Percentiles rank a stretch among this genome's conserved stretches.
Conservation (phyloP, 306 rosid genomes). For the Prosopis cineraria region DNA sequence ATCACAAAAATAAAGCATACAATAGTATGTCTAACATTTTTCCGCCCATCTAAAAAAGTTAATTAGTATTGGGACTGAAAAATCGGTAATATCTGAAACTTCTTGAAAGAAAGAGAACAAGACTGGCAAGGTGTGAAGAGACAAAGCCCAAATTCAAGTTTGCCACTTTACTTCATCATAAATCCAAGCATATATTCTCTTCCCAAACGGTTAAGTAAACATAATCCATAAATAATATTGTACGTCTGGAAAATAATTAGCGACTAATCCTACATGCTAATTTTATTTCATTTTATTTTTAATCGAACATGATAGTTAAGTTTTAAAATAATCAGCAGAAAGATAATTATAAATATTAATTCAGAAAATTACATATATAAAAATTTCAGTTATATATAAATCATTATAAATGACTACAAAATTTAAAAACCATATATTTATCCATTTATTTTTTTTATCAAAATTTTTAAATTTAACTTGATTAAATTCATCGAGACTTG, state of each 20-base stretch:
- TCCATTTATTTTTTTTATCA: no score
- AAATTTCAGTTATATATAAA: no score
- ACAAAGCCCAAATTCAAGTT: slow-evolving; percentile 11
- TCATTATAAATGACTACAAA: no score
- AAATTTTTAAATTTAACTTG: no score
- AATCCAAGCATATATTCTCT: not conserved
- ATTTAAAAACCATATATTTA: no score
- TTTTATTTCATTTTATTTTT: no score
- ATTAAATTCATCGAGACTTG: no score
- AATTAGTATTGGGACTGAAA: not conserved
- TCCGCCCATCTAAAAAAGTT: not conserved
- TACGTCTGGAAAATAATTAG: not conserved
- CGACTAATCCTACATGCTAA: not conserved
- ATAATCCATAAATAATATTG: not conserved
- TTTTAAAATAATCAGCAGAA: no score
- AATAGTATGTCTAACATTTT: no score
- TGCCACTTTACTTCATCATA: not conserved
- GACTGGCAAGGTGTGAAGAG: not conserved
- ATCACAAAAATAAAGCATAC: not conserved
- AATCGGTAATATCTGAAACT: not conserved
- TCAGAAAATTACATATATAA: no score
- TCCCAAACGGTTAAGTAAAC: not conserved
- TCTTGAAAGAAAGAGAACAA: not conserved
- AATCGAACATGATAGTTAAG: no score
- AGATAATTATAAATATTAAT: no score